Percentiles rank a stretch among this genome's conserved stretches.
phyloP scores from a whole-genome alignment of 2,329 filamentous ascomycete species.

The Lasiodiplodia theobromae region DNA sequence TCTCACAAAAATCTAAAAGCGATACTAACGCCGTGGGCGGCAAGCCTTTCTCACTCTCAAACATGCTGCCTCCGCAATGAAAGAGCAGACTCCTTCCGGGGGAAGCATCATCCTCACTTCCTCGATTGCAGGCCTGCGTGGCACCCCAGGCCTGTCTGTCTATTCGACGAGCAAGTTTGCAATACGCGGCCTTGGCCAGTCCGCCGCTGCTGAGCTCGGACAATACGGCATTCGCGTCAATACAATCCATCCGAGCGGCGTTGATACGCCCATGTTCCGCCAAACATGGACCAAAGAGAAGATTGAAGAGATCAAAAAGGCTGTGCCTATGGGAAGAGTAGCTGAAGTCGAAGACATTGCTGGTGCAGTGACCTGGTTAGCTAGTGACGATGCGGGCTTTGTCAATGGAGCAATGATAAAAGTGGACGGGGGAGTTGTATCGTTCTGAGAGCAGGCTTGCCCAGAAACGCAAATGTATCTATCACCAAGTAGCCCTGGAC shows the following conservation, averaged over 20 bases:
- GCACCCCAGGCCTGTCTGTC: slow-evolving; percentile 45
- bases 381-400: slow-evolving; percentile 49
- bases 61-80: slow-evolving; percentile 45
- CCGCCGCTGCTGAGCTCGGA: slow-evolving; percentile 48
- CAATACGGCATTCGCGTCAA: slow-evolving; percentile 50
- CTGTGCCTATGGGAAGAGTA: slow-evolving; percentile 46
- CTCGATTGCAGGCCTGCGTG: slow-evolving; percentile 49
- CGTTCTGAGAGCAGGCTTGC: not conserved
- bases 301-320: slow-evolving; percentile 42
- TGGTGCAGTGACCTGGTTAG: slow-evolving; percentile 48
- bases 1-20: not conserved
- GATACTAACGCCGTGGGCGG: not conserved
- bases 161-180: slow-evolving; percentile 50
- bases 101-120: slow-evolving; percentile 51
- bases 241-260: slow-evolving; percentile 50
- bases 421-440: slow-evolving; percentile 40
- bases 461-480: not conserved
- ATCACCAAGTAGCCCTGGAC: too few species aligned
- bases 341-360: slow-evolving; percentile 49
- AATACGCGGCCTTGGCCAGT: slow-evolving; percentile 47
- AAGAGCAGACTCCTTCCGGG: slow-evolving; percentile 37
- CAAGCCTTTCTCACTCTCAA: slow-evolving; percentile 49
- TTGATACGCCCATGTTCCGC: slow-evolving; percentile 46
- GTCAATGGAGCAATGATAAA: slow-evolving; percentile 48
- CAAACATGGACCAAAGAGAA: slow-evolving; percentile 45